These are phyloP conservation scores for Talaromyces sp. DNA, from an alignment of 2,329 filamentous ascomycete genomes.

Conservation along the genomic window DNA sequence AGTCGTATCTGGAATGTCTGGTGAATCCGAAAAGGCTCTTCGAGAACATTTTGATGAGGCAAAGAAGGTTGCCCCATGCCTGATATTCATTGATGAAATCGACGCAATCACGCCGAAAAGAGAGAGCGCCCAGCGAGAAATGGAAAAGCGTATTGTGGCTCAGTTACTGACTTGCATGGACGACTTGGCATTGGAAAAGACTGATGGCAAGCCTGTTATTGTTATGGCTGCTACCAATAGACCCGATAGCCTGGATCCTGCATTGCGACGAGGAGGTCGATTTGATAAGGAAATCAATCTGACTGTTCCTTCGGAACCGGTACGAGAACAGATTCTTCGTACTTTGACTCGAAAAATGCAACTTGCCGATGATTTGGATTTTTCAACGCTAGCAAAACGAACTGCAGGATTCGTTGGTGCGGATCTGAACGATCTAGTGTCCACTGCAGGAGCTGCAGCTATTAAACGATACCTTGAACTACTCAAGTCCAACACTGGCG, in stretches of 20 bases:
- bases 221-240: slow-evolving; percentile 89
- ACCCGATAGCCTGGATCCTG: slow-evolving; percentile 80
- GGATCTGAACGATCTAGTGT: slow-evolving; percentile 73
- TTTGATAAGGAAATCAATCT: slow-evolving; percentile 86
- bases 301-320: slow-evolving; percentile 76
- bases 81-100: slow-evolving; percentile 90
- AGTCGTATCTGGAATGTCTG: slow-evolving; percentile 81
- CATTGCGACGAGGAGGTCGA: slow-evolving; percentile 68
- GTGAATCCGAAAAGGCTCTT: slow-evolving; percentile 84
- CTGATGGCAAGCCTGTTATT: slow-evolving; percentile 75
- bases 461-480: slow-evolving; percentile 60
- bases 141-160: slow-evolving; percentile 82
- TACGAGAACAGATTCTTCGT: slow-evolving; percentile 73
- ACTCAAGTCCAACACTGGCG: slow-evolving; percentile 47
- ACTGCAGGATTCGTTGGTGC: slow-evolving; percentile 93
- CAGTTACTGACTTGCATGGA: slow-evolving; percentile 87
- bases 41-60: slow-evolving; percentile 86
- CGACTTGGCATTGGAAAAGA: slow-evolving; percentile 68
- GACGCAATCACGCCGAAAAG: slow-evolving; percentile 87
- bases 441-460: slow-evolving; percentile 64
- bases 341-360: slow-evolving; percentile 67
- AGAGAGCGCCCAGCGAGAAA: slow-evolving; percentile 79
- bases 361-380: slow-evolving; percentile 69
- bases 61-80: slow-evolving; percentile 77
- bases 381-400: slow-evolving; percentile 70